Base-by-base conservation (phyloP, 768 basidiomycete genomes). In the Baorangia bicolor region DNA sequence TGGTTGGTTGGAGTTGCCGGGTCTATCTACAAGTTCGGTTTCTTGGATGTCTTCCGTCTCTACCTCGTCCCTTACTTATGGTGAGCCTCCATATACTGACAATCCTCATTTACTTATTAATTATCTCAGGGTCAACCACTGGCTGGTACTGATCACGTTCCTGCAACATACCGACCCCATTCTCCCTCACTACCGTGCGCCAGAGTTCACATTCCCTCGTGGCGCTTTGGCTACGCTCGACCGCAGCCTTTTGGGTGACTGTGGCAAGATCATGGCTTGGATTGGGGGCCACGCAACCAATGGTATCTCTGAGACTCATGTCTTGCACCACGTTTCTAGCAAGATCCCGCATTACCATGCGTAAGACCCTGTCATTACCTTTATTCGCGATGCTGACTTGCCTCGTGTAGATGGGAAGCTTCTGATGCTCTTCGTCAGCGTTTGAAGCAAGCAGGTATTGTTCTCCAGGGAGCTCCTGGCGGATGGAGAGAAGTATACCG, bases 311-410 rank as follows among this genome's bases (percentile, higher is more conserved):
- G 93, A 96, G 78, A 96, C 93, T 30, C 94, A 96, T 71, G 88
- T 97, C 54, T 75, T 85, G 23, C 96, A 98, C 74, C 96, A 98
- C 73, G 83, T 96, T 57, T 85, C 81, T 58, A 92, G 88, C 82
- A 96, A 95, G 77, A 98, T 99, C 60, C 96, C 96, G 20, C 96
- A 99, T 72, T 98, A 94, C 72, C 77, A 92, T 58, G 90, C 91
- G 76, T 87, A 65, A 64, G 82, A 18, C 6, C 20, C 20, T 35
- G 20, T 43, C 0, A 10, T 38, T 20, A 9, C 37, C 27, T 40
- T n/a, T 20, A 31, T 28, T 23, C 0, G 1, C 21, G 7, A 14
- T 21, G 8, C 47, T 60, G 21, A 65, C 38, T 23, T 7, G 38
- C 37, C 4, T 42, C 35, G 35, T 12, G 20, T 56, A 87, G 87